These are phyloP conservation scores for Venustampulla echinocandica DNA, from an alignment of 495 filamentous ascomycete species.

Conservation along the genomic window DNA sequence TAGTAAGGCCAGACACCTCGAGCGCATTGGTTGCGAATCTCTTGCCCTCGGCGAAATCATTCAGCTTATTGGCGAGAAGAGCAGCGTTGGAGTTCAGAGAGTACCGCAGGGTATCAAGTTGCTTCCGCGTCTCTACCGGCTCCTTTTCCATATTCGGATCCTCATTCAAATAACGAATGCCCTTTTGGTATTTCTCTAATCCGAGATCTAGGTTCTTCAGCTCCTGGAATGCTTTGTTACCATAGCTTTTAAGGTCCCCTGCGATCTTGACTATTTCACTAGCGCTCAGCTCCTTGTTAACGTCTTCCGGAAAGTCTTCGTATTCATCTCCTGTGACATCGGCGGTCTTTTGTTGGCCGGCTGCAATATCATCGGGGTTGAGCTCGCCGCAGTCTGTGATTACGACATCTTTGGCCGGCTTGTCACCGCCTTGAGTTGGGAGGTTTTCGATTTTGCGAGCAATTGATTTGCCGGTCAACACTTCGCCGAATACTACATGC, in stretches of 20 bases:
- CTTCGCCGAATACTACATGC: conserved; percentile 97
- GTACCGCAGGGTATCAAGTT: conserved; percentile 67
- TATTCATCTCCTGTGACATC: conserved; percentile 86
- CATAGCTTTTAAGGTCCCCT: conserved; percentile 80
- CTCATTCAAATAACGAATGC: conserved; percentile 87
- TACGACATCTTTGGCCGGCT: conserved; percentile 61
- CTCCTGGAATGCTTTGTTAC: conserved; percentile 84
- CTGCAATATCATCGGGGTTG: conserved; percentile 53
- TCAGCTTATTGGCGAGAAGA: conserved; percentile 72
- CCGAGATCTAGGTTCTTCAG: conserved; percentile 55
- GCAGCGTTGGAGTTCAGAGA: conserved; percentile 70
- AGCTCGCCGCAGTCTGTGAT: conserved; percentile 87
- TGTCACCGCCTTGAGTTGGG: conserved; percentile 65
- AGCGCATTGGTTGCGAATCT: conserved; percentile 66
- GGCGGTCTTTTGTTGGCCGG: conserved; percentile 50
- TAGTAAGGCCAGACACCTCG: conserved; percentile 50
- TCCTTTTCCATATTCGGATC: conserved; percentile 67
- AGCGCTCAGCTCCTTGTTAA: conserved; percentile 38
- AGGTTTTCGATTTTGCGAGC: conserved; percentile 87
- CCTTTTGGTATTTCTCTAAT: conserved; percentile 95
- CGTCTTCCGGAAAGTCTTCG: conserved; percentile 93
- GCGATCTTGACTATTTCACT: conserved; percentile 68
- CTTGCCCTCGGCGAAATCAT: conserved; percentile 57
- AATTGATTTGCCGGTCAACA: conserved; percentile 83
- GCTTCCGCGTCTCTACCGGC: conserved; percentile 51